These are phyloP conservation scores for Sporothrix inflata DNA, from an alignment of 2,329 filamentous ascomycete species.

Conservation along the genomic window DNA sequence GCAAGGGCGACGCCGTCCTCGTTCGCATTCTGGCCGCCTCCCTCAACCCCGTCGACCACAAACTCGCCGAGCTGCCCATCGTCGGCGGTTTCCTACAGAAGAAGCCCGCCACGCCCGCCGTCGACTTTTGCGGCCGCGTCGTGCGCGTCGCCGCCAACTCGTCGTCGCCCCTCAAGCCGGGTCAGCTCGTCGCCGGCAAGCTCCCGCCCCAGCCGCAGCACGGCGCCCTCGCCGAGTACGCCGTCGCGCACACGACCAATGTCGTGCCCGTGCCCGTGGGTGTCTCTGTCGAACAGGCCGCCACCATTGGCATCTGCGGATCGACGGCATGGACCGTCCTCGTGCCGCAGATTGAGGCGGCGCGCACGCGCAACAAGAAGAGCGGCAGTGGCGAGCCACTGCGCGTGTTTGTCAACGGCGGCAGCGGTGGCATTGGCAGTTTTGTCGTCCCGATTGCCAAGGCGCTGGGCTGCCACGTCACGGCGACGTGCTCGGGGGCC, in stretches of 20 bases:
- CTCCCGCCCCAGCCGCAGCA: slow-evolving; percentile 20
- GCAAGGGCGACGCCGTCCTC: slow-evolving; percentile 41
- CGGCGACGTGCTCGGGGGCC: slow-evolving; percentile 41
- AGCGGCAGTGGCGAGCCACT: not conserved
- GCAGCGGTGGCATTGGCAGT: slow-evolving; percentile 44
- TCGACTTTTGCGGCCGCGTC: slow-evolving; percentile 57
- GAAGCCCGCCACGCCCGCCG: slow-evolving; percentile 50
- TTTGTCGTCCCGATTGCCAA: slow-evolving; percentile 47
- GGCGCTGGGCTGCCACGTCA: slow-evolving; percentile 41
- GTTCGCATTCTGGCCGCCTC: slow-evolving; percentile 49
- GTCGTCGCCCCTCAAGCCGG: slow-evolving; percentile 22
- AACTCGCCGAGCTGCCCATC: slow-evolving; percentile 48
- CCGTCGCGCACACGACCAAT: slow-evolving; percentile 25
- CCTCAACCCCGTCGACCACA: slow-evolving; percentile 57
- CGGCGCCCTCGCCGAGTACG: slow-evolving; percentile 35
- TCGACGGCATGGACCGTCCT: slow-evolving; percentile 37
- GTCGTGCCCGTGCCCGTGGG: slow-evolving; percentile 31
- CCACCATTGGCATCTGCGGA: slow-evolving; percentile 35
- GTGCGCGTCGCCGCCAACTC: slow-evolving; percentile 36
- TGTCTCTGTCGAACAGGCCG: slow-evolving; percentile 35
- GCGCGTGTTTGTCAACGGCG: slow-evolving; percentile 44
- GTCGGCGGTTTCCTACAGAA: slow-evolving; percentile 43
- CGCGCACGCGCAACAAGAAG: not conserved
- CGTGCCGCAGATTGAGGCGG: slow-evolving; percentile 28
- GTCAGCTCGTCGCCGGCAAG: slow-evolving; percentile 35